Evolutionary conservation across 495 filamentous ascomycete genomes (phyloP).

Genomic region (Chaetomium fimeti): DNA sequence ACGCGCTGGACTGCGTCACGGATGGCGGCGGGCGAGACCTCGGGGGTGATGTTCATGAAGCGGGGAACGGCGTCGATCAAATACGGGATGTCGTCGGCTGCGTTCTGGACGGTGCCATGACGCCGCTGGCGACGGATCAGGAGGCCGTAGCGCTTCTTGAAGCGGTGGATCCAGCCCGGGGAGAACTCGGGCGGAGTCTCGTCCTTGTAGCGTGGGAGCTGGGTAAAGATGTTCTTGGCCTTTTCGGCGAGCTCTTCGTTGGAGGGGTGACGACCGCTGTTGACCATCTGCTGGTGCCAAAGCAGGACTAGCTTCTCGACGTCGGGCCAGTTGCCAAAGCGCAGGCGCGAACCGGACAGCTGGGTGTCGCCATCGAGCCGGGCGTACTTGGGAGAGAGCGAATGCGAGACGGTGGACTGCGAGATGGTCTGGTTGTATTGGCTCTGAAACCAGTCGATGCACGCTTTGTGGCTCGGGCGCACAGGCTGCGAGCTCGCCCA

Average conservation of each 20-base stretch:
- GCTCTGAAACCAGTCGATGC: constrained; percentile 53
- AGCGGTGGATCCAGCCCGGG: constrained; percentile 55
- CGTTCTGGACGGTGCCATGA: constrained; percentile 42
- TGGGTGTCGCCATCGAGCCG: constrained; percentile 52
- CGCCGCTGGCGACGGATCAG: constrained; percentile 51
- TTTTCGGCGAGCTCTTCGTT: constrained; percentile 55
- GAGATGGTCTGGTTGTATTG: constrained; percentile 54
- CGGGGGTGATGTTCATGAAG: constrained; percentile 48
- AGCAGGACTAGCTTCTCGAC: constrained; percentile 55
- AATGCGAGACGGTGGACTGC: constrained; percentile 54
- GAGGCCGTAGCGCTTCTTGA: constrained; percentile 54
- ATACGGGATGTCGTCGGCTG: constrained; percentile 50
- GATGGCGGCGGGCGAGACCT: constrained; percentile 48
- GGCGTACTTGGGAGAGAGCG: constrained; percentile 54
- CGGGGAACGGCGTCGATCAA: constrained; percentile 49
- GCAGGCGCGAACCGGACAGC: constrained; percentile 52
- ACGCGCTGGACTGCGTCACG: constrained; percentile 47
- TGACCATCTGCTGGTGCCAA: constrained; percentile 49
- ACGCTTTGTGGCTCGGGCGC: constrained; percentile 51
- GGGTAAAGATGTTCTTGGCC: constrained; percentile 49
- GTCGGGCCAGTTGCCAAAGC: constrained; percentile 56
- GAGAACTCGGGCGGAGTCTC: constrained; percentile 51
- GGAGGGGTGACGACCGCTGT: constrained; percentile 47
- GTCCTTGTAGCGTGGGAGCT: constrained; percentile 52
- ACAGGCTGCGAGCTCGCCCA: constrained; percentile 51